Evolutionary conservation across 163 green algal genomes (phyloP), one percentile per base, ranked within the genome.

Genomic region (Volvox carteri): DNA sequence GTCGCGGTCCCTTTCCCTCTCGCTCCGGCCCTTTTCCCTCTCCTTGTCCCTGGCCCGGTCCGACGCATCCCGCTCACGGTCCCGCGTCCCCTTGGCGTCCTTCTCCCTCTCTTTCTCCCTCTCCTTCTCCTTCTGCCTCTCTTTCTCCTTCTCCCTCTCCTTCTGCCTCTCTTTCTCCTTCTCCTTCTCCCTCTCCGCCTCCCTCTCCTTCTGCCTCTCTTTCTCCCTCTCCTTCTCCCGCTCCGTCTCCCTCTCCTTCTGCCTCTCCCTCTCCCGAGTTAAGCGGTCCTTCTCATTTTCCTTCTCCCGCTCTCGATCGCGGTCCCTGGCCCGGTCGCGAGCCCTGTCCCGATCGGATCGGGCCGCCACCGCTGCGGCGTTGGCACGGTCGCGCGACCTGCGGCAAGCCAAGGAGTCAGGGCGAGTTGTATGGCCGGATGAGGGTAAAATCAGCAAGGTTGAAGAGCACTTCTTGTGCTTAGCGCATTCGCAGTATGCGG

Each of bases 151-250:
- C 75, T 84, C 75, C n/a, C 52, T 3, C 75, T 84, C 75, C 41
- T 65, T 79, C 37, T 54, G 19, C 3, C 30, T 6, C 16, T 77
- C 78, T 58, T 60, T 78, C 3, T 78, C 79, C 54, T 21, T 6
- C 44, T 86, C 79, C 79, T 46, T 86, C 37, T 86, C 78, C 9
- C 62, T 28, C 39, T 85, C 52, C 52, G 42, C n/a, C 16, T 72
- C 33, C 50, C 37, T 39, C 28, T 50, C 48, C 75, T 68, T 83
- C 16, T 84, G 50, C 52, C 11, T 50, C 7, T 84, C 75, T 33
- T 54, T 73, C 6, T 85, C 77, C 54, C 35, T 50, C 8, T 50
- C 77, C 33, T 35, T 65, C 33, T 72, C 76, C 30, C 35, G 35
- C 44, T 81, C 73, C 39, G 12, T 30, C 39, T 78, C 46, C 74